Evolutionary conservation across 2,329 filamentous ascomycete genomes (phyloP), one percentile per base, ranked within the genome.

Genomic region (Aspergillus sp.): DNA sequence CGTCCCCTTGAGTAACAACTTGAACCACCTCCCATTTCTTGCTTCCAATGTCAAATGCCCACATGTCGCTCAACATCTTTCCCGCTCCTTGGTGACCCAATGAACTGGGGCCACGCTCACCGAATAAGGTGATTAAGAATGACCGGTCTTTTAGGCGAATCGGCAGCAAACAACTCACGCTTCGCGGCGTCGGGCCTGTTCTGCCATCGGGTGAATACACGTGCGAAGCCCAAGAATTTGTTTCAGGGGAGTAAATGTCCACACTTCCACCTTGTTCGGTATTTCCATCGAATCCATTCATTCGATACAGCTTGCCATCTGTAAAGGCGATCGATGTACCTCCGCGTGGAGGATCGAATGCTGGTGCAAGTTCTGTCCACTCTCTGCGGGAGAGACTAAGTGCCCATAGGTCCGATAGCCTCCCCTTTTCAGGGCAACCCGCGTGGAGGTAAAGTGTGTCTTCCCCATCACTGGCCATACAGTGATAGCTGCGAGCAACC

Each of bases 251-350:
- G 38, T 63, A 75, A 2, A 81, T 71, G 49, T 93, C 84, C 8
- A 93, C 51, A 37, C 71, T 68, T 0, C 82, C 84, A 11, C 84
- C 84, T 29, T 83, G 66, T 48, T 88, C 81, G 0, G 51, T 63
- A 27, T 69, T 64, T 1, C 82, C 84, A 53, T 89, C 82, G 46
- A 80, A 89, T 0, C 86, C 86, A 40, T 85, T 83, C 64, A 86
- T 88, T 16, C 85, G 72, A 60, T 80, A 93, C 5, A 93, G 56
- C 15, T 75, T 72, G 15, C 74, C 74, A 33, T 72, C 69, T 27
- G 69, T 69, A 32, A 79, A 70, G 1, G 78, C 74, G 15, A 93
- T 75, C 3, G 75, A 74, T 0, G 81, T 64, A 1, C 82, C 84
- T 14, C 78, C 77, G 29, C 84, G 70, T 0, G 73, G 63, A 5